A percentile compares a stretch with the other conserved stretches of the same genome.
Evolutionary conservation across 2,329 filamentous ascomycete genomes (phyloP).

Genomic region (Fusarium marasasianum): DNA sequence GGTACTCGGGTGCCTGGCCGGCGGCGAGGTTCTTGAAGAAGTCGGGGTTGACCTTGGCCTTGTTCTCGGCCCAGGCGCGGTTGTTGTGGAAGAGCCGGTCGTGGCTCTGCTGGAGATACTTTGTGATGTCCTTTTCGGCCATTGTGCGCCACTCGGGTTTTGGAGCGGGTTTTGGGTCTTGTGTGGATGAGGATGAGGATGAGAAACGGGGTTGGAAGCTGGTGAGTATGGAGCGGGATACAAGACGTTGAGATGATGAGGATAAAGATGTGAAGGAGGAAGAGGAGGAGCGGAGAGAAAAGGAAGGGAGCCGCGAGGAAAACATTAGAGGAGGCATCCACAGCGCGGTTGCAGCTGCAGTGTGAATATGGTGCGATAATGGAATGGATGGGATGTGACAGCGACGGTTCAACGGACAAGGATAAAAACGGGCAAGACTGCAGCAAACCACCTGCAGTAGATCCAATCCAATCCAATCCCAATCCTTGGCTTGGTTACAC

Average conservation of each 20-base stretch:
- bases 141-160: conserved; percentile 41
- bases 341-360: background rate
- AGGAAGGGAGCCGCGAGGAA: conserved; percentile 34
- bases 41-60: conserved; percentile 65
- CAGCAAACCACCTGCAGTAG: conserved; percentile 23
- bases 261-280: conserved; percentile 21
- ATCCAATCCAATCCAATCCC: background rate
- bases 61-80: conserved; percentile 69
- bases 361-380: conserved; percentile 19
- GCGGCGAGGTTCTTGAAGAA: conserved; percentile 72
- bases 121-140: conserved; percentile 55
- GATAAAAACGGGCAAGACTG: conserved; percentile 10
- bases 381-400: conserved; percentile 3
- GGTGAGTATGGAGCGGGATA: background rate
- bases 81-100: conserved; percentile 76
- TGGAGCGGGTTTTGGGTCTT: conserved; percentile 8
- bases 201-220: conserved; percentile 17
- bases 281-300: conserved; percentile 18
- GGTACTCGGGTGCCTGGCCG: conserved; percentile 75
- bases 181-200: background rate
- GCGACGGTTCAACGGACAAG: background rate
- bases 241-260: background rate
- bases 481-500: background rate
- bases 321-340: conserved; percentile 39
- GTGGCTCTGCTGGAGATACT: conserved; percentile 71